Base-by-base conservation (phyloP, 129 eudicot species). In the Helianthus tuberosus region DNA sequence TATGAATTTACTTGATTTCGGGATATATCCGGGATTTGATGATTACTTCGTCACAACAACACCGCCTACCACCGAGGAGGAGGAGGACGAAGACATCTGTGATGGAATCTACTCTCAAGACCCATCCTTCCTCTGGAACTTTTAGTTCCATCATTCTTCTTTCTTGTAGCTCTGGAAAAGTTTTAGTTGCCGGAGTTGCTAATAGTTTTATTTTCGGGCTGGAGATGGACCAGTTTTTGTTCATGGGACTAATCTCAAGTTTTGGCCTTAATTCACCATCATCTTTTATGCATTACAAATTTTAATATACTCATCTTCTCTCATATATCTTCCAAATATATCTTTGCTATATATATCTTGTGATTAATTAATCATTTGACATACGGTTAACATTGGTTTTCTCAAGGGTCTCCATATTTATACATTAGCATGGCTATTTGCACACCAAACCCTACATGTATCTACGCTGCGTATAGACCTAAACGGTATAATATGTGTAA, bases 1-100 rank as follows among this genome's bases (percentile, higher is more conserved):
- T 52, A 52, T 15, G 23, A n/a, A 20, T 57, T 2, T 32, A 3
- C 76, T 71, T 5, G 76, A 80, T 29, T 74, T 38, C 43, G 76
- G 72, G 46, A 80, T 80, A 12, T 80, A 74, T 35, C 80, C 84
- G 4, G 84, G 84, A n/a, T 80, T 74, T 41, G 84, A 80, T 74
- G 84, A 80, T 52, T 66, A 64, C 58, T 80, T 80, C 51, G 51
- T 74, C 51, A 69, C 66, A 8, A 63, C 49, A 44, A 39, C 72
- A 5, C 68, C 60, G 39, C 27, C 52, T 7, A 27, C 59, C 20
- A 29, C 23, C 0, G 50, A 16, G 32, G 32, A 27, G 32, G 32
- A 27, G 32, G 32, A 27, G 11, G 25, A 6, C 11, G 64, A 69
- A 1, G 73, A 64, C 12, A 53, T 25, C 1, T 55, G 17, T 11